Evolutionary conservation across 2,329 filamentous ascomycete species (phyloP), one percentile per base, ranked within the genome.

Genomic region (Leptographium lundbergii): DNA sequence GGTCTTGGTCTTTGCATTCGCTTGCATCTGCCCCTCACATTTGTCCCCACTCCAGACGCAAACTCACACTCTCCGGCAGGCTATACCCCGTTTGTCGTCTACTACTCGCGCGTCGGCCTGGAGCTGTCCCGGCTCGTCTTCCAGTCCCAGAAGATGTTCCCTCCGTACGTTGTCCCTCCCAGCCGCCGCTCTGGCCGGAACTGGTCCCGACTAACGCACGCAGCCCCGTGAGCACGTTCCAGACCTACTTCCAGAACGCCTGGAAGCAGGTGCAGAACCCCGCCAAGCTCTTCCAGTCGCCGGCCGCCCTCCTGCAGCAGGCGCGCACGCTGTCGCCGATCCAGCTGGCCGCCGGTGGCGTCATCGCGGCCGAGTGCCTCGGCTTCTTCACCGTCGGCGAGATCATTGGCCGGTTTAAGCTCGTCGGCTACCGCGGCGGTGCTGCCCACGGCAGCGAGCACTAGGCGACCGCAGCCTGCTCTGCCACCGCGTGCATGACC

Each of bases 331-430:
- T 94, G 68, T 87, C 83, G 73, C 78, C 75, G 65, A 79, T 84
- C 66, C 86, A 95, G 74, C 72, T 92, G 66, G 81, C 81, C 59
- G 75, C 87, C 58, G 87, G 81, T 61, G 89, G 88, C 67, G 88
- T 99, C 61, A 77, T 96, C 63, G 75, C 80, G 54, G 91, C 91
- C 59, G 92, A 99, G 77, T 81, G 90, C 56, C 76, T 99, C 66
- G 94, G 94, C 62, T 99, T 99, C 83, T 99, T 97, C 82, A 95
- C 91, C 62, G 84, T 97, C 59, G 94, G 94, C 65, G 91, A 97
- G 81, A 97, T 99, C 74, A 85, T 99, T 69, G 94, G 94, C 69
- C 84, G 91, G 70, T 84, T 94, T 78, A 97, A 99, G 87, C 74
- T 99, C 67, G 81, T 99, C 67, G 94, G 94, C 65, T 99, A 99